Base-by-base conservation (phyloP, 345 rosid genomes). In the Noccaea caerulescens region DNA sequence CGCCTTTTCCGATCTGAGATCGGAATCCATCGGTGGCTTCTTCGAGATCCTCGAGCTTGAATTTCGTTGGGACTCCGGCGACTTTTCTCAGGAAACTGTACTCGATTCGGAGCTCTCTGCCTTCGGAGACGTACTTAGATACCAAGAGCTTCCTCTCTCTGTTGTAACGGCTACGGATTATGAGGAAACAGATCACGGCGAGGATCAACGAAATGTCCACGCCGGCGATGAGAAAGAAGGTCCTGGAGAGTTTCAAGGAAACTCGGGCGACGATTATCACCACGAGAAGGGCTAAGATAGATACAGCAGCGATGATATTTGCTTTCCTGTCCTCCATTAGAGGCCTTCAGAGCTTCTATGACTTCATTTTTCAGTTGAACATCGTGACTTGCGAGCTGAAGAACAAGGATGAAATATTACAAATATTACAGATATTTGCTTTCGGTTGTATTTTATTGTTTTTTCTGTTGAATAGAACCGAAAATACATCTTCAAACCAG, bases 21-120 rank as follows among this genome's bases (percentile, higher is more conserved):
- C 70, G 69, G 69, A 90, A 93, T 55, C 84, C 78, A 13, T 86
- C 89, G 0, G 97, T 90, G 4, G 97, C 98, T 54, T 87, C 91
- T 68, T 88, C 98, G 0, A 93, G 79, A 69, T 93, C 97, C 37
- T 76, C 83, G 73, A 62, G 73, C 38, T 80, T 75, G 75, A 88
- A 93, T 57, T 80, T 88, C 1, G 75, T 88, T 0, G 98, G 97
- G 8, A 90, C 81, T 4, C 95, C 95, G 0, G 98, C 95, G 16
- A 93, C 95, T 81, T 87, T 88, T 60, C 98, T 62, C 1, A 93
- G 76, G 54, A 93, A 90, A 68, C 95, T 93, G 72, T 88, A 93
- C 63, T 93, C 97, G 13, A 86, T 80, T 33, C 87, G 79, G 10
- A 90, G 89, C 87, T 90, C 98, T 30, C 68, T 67, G 11, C 93